Evolutionary conservation across 2,329 filamentous ascomycete species (phyloP), one percentile per base, ranked within the genome.

Genomic region (Alternaria ventricosa): DNA sequence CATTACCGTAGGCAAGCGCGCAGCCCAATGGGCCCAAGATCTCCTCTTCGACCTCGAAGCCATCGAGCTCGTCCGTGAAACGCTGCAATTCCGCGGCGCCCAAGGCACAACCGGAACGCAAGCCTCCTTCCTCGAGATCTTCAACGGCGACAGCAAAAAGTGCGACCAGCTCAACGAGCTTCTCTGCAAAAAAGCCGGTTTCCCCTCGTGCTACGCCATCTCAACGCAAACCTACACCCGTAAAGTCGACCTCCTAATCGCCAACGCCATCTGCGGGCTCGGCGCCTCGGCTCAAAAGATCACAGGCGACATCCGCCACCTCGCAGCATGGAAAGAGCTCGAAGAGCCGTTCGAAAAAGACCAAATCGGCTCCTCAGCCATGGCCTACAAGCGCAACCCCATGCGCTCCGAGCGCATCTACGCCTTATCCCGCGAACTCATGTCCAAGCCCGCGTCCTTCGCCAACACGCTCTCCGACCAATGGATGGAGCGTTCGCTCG

Each of bases 341-440:
- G 94, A 96, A 76, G 92, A 94, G 83, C 92, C 92, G 0, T 92
- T 93, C 71, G 92, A 94, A 82, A 89, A 88, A 72, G 87, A 89
- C 69, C 93, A 96, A 81, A 78, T 79, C 30, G 77, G 77, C 44
- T 73, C 69, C 4, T 78, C 73, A 3, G 79, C 79, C 61, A 87
- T 87, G 81, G 89, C 89, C 4, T 91, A 90, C 83, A 91, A 91
- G 83, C 85, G 88, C 67, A 85, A 85, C 79, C 76, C 83, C 78
- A 80, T 89, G 87, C 79, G 86, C 75, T 87, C 84, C 10, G 88
- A 90, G 77, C 85, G 88, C 69, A 81, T 90, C 62, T 89, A 86
- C 81, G 84, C 83, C 12, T 82, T 90, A 2, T 86, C 85, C 50
- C 84, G 88, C 55, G 81, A 87, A 65, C 81, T 88, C 51, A 80